Evolutionary conservation across 1,284 basidiomycete species (phyloP).

Genomic region (Fereydounia khargensis): DNA sequence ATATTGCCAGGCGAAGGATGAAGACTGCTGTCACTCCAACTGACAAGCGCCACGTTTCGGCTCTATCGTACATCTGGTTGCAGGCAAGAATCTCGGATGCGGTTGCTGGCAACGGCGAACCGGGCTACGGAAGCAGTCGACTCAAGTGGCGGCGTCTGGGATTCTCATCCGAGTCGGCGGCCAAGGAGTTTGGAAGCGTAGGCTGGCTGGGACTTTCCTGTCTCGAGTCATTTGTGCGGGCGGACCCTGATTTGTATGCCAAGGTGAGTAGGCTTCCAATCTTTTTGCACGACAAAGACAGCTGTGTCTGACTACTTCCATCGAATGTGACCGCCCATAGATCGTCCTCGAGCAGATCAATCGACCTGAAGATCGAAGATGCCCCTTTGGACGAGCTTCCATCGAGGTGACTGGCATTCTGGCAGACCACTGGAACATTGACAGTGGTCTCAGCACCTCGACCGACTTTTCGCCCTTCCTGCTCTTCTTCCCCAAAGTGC

Average conservation of each 20-base stretch:
- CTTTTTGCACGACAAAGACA: constrained; percentile 58
- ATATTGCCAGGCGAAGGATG: constrained; percentile 77
- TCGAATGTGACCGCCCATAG: too few species aligned
- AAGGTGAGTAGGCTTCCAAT: too few species aligned
- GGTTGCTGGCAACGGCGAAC: constrained; percentile 61
- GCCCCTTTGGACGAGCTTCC: constrained; percentile 81
- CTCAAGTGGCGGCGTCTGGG: constrained; percentile 77
- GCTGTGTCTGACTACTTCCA: not conserved
- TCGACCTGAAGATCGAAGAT: constrained; percentile 72
- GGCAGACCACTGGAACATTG: constrained; percentile 45
- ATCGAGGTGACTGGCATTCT: constrained; percentile 74
- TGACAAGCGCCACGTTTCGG: constrained; percentile 45
- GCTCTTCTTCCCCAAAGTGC: constrained; percentile 76
- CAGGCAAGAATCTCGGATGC: constrained; percentile 42
- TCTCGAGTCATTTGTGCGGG: constrained; percentile 70
- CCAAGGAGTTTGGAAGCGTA: constrained; percentile 76
- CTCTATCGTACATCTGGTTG: constrained; percentile 49
- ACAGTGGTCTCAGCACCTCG: constrained; percentile 69
- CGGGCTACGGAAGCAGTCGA: constrained; percentile 59
- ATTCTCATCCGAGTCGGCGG: constrained; percentile 74
- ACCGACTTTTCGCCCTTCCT: constrained; percentile 86
- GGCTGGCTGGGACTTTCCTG: constrained; percentile 71
- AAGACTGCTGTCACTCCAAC: constrained; percentile 65
- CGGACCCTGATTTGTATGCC: constrained; percentile 75
- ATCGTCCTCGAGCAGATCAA: constrained; percentile 81